These are phyloP conservation scores for Lupinus albus DNA, from an alignment of 306 rosid species.

Conservation along the genomic window DNA sequence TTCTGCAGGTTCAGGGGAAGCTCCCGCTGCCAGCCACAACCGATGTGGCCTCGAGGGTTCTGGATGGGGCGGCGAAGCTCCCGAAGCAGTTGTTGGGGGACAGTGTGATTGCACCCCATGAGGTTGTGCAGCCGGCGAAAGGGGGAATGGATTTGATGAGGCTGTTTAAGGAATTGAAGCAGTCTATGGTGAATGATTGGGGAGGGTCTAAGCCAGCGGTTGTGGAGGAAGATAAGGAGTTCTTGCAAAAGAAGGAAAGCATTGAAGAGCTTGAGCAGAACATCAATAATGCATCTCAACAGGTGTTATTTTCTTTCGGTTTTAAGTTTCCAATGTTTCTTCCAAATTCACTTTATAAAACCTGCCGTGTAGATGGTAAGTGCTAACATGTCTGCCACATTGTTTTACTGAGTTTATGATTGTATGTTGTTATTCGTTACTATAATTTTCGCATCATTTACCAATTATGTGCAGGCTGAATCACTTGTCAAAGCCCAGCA, in stretches of 20 bases:
- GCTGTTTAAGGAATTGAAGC: constrained; percentile 90
- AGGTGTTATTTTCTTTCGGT: constrained; percentile 50
- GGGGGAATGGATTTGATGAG: constrained; percentile 94
- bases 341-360: constrained; percentile 23
- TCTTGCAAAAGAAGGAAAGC: constrained; percentile 73
- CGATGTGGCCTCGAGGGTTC: constrained; percentile 78
- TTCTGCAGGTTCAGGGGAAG: constrained; percentile 82
- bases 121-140: constrained; percentile 85
- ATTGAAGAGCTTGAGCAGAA: constrained; percentile 78
- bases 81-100: constrained; percentile 81
- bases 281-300: constrained; percentile 73
- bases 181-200: constrained; percentile 92
- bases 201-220: constrained; percentile 71
- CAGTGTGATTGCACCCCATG: constrained; percentile 58
- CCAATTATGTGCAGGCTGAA: constrained; percentile 69
- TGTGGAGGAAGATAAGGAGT: constrained; percentile 94
- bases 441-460: constrained; percentile 22
- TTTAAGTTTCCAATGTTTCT: background rate
- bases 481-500: constrained; percentile 93
- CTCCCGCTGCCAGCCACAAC: constrained; percentile 61
- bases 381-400: background rate
- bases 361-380: background rate
- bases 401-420: constrained; percentile 11
- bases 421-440: constrained; percentile 29
- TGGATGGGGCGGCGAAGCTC: constrained; percentile 81